Percentiles rank a stretch among this genome's conserved stretches.
These are phyloP conservation scores for Hippophae tibetana DNA, from an alignment of 306 rosid genomes.

Conservation along the genomic window DNA sequence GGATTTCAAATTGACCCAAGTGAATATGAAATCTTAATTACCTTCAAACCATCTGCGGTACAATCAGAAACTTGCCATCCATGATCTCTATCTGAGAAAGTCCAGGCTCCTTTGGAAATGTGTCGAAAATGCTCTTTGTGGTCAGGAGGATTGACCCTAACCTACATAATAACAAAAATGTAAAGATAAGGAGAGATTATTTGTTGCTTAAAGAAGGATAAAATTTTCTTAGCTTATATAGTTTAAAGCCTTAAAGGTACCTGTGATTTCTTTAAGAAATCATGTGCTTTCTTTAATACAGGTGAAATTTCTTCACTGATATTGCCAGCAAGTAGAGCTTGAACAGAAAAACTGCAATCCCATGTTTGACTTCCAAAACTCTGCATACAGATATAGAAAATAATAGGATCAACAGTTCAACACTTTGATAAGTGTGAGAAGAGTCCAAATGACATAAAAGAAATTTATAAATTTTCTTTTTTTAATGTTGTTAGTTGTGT, in stretches of 20 bases:
- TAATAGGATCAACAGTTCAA: too few species aligned
- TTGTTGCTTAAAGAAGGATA: neutral
- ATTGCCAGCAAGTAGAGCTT: slow-evolving; percentile 27
- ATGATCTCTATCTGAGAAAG: slow-evolving; percentile 34
- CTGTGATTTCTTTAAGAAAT: slow-evolving; percentile 24
- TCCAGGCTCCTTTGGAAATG: slow-evolving; percentile 33
- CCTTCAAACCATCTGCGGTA: slow-evolving; percentile 33
- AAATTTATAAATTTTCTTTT: too few species aligned
- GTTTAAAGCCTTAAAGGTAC: neutral
- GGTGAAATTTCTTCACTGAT: slow-evolving; percentile 17
- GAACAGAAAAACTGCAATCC: slow-evolving; percentile 22
- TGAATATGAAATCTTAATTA: neutral
- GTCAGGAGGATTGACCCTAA: slow-evolving; percentile 23
- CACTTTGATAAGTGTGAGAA: too few species aligned
- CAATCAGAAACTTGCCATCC: slow-evolving; percentile 36
- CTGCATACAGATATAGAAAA: slow-evolving; percentile 1
- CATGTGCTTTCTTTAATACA: slow-evolving; percentile 20
- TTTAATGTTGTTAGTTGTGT: neutral
- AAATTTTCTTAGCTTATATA: neutral
- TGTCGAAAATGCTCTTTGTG: slow-evolving; percentile 20
- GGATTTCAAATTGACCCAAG: neutral
- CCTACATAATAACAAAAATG: neutral
- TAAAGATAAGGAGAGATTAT: too few species aligned
- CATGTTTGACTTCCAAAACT: slow-evolving; percentile 24
- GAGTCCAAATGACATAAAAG: too few species aligned